Percentiles rank a stretch among this genome's conserved stretches.
These are phyloP conservation scores for Leonotis leonurus DNA, from an alignment of 257 asterid species.

Conservation along the genomic window DNA sequence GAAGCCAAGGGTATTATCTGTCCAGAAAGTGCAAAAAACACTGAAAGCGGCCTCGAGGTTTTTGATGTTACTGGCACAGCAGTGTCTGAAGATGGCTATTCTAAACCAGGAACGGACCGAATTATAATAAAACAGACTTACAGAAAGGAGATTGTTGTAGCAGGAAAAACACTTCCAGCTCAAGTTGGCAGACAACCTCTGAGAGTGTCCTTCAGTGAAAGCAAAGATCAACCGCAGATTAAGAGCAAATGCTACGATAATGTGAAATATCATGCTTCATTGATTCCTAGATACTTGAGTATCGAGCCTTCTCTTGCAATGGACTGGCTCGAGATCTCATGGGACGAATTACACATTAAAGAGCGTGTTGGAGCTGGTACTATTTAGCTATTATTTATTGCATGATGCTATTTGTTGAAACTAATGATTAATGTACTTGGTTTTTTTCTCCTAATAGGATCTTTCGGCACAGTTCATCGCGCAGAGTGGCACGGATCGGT, in stretches of 20 bases:
- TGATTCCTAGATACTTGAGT: conserved; percentile 61
- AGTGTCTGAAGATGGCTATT: conserved; percentile 26
- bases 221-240: conserved; percentile 31
- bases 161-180: conserved; percentile 35
- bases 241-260: conserved; percentile 29
- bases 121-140: conserved; percentile 35
- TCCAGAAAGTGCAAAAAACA: conserved; percentile 27
- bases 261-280: conserved; percentile 30
- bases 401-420: background rate
- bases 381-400: background rate
- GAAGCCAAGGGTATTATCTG: conserved; percentile 22
- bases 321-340: conserved; percentile 97
- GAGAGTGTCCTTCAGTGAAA: conserved; percentile 29
- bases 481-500: conserved; percentile 99
- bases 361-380: conserved; percentile 98
- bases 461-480: conserved; percentile 98
- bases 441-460: conserved; percentile 40
- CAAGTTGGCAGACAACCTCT: conserved; percentile 39
- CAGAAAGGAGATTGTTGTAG: conserved; percentile 40
- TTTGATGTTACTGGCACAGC: conserved; percentile 29
- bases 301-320: conserved; percentile 90
- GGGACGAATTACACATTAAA: conserved; percentile 87
- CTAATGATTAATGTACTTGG: background rate
- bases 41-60: conserved; percentile 25
- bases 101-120: conserved; percentile 37